Evolutionary conservation across 371 early-diverging fungal species (phyloP).

Genomic region (Mucor velutinosus): DNA sequence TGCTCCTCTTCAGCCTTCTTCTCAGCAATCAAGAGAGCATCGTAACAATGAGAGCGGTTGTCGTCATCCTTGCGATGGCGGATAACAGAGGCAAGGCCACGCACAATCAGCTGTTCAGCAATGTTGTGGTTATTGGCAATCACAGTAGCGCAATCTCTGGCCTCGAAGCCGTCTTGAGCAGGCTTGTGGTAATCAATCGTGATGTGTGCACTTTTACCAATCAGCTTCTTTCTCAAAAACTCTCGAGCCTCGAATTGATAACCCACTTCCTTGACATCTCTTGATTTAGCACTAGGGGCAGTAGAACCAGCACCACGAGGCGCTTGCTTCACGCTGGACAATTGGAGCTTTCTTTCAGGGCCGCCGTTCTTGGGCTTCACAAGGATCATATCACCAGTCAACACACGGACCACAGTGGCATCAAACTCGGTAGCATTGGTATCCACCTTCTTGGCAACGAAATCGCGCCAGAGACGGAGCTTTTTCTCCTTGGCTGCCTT

Average conservation of each 20-base stretch:
- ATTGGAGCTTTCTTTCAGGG: slow-evolving; percentile 76
- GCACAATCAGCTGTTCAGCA: slow-evolving; percentile 75
- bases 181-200: slow-evolving; percentile 88
- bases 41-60: slow-evolving; percentile 85
- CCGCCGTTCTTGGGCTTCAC: slow-evolving; percentile 59
- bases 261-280: slow-evolving; percentile 78
- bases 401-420: slow-evolving; percentile 65
- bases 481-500: slow-evolving; percentile 71
- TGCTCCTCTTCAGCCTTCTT: slow-evolving; percentile 69
- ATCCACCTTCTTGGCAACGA: slow-evolving; percentile 43
- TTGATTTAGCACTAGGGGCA: slow-evolving; percentile 55
- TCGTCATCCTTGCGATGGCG: slow-evolving; percentile 87
- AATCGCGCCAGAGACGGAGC: slow-evolving; percentile 81
- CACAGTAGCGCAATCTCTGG: slow-evolving; percentile 88
- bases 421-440: slow-evolving; percentile 61
- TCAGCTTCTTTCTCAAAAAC: slow-evolving; percentile 81
- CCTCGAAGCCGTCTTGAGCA: slow-evolving; percentile 86
- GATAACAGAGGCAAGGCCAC: slow-evolving; percentile 85
- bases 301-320: slow-evolving; percentile 60
- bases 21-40: slow-evolving; percentile 84
- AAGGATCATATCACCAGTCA: slow-evolving; percentile 81
- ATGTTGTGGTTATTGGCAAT: slow-evolving; percentile 68
- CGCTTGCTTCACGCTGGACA: slow-evolving; percentile 80
- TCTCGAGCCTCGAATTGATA: slow-evolving; percentile 90
- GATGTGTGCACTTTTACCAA: slow-evolving; percentile 86